phyloP scores from a whole-genome alignment of 495 filamentous ascomycete genomes.

The Chaetomium tenue region DNA sequence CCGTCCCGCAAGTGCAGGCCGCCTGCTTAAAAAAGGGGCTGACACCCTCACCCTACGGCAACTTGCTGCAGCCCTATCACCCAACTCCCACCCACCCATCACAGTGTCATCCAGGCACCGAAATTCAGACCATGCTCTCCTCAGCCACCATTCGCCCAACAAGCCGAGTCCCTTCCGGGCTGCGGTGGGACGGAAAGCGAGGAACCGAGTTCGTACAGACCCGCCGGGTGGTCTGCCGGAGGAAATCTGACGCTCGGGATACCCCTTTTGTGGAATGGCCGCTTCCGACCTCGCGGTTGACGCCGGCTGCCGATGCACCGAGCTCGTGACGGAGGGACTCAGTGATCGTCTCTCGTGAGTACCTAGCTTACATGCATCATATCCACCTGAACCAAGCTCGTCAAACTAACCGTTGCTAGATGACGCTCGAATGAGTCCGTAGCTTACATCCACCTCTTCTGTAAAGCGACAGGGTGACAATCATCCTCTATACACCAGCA shows the following conservation, averaged over 20 bases:
- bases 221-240: conserved; percentile 22
- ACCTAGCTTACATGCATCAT: too few species aligned
- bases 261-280: conserved; percentile 19
- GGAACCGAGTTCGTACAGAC: conserved; percentile 25
- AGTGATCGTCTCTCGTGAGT: too few species aligned
- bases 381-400: too few species aligned
- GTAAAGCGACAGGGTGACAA: too few species aligned
- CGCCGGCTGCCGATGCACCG: conserved; percentile 11
- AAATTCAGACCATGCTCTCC: conserved; percentile 23
- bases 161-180: conserved; percentile 27
- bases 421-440: too few species aligned
- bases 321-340: not conserved
- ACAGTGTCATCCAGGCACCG: not conserved
- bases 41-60: conserved; percentile 1
- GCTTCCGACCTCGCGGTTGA: conserved; percentile 18
- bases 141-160: conserved; percentile 30
- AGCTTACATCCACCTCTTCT: too few species aligned
- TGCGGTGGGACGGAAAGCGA: conserved; percentile 32
- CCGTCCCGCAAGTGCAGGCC: not conserved
- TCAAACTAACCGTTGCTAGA: too few species aligned
- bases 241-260: conserved; percentile 11
- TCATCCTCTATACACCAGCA: too few species aligned
- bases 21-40: not conserved
- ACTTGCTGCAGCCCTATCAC: conserved; percentile 7
- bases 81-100: not conserved